Evolutionary conservation across 768 basidiomycete genomes (phyloP), one percentile per base, ranked within the genome.

Genomic region (Termitomyces sp.): DNA sequence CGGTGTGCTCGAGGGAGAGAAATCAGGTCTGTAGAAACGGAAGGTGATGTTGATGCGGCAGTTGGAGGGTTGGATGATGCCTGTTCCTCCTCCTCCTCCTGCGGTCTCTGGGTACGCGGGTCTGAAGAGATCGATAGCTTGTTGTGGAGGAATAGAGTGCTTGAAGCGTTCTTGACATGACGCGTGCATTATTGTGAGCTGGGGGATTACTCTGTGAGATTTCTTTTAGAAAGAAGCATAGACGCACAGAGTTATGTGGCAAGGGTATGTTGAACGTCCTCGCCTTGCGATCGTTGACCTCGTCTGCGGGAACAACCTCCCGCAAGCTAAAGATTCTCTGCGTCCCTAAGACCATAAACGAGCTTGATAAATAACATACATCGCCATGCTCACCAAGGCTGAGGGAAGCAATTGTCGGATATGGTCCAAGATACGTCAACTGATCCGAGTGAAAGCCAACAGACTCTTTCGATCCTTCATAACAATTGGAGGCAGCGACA

Each of bases 101-200:
- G 68, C 62, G 2, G 63, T 63, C 46, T 61, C 64, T 34, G 85
- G 81, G 60, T 70, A 78, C 1, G 78, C 66, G 4, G 91, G 90
- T 32, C 79, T 80, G 67, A 83, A 92, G n/a, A 87, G 63, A 64
- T 93, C 91, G 41, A 93, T 79, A 2, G 80, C 73, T 12, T 75
- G 68, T 59, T 90, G 88, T 0, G 90, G 86, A 20, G 88, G 90
- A 18, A 92, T 79, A 4, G 84, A 79, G 61, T 92, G 90, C 64
- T 93, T 93, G 72, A 88, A 93, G 41, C 74, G 76, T 66, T 93
- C 91, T 74, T 93, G 91, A 58, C 86, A 87, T 16, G 85, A 82
- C 1, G 90, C 88, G 63, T 93, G 92, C 91, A 93, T 93, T 56
- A 93, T 90, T n/a, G 79, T 79, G 36, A 93, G 75, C 90, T 92